Conservation (phyloP, 805 yeast species). For the Yamadazyma insecticola region DNA sequence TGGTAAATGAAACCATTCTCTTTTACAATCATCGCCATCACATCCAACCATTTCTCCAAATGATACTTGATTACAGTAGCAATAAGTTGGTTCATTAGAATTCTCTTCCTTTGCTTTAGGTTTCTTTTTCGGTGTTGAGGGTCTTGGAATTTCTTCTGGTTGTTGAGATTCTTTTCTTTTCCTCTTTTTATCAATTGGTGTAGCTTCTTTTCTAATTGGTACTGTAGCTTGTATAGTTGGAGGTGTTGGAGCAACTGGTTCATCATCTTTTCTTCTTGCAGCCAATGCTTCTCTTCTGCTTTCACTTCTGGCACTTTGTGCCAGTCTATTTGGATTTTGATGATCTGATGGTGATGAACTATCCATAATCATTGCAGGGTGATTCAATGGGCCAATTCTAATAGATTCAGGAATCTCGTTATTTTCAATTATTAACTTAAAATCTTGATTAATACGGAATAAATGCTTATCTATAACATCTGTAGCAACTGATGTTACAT, state of each 20-base stretch:
- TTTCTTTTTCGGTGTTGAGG: constrained; percentile 18
- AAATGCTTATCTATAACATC: constrained; percentile 69
- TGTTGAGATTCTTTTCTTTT: constrained; percentile 7
- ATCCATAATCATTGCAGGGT: constrained; percentile 82
- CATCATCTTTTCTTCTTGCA: constrained; percentile 56
- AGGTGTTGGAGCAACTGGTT: constrained; percentile 1
- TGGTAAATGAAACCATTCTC: constrained; percentile 95
- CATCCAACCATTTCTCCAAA: constrained; percentile 99
- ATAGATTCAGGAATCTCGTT: constrained; percentile 79
- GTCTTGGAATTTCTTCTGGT: constrained; percentile 12
- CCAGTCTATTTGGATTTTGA: constrained; percentile 41
- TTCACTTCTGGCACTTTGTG: constrained; percentile 76
- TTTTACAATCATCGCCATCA: constrained; percentile 86
- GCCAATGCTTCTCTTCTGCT: constrained; percentile 89
- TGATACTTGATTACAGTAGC: constrained; percentile 95
- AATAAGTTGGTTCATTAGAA: constrained; percentile 71
- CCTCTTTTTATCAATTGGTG: constrained; percentile 16
- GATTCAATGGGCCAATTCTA: constrained; percentile 74
- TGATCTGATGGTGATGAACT: constrained; percentile 44
- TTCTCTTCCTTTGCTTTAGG: constrained; percentile 16
- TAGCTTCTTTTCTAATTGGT: constrained; percentile 12
- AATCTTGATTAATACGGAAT: constrained; percentile 74
- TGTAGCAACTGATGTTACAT: constrained; percentile 87
- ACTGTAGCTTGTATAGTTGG: constrained; percentile 1
- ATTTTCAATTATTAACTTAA: constrained; percentile 62